Percentiles rank a stretch among this genome's conserved stretches.
Evolutionary conservation across 495 filamentous ascomycete genomes (phyloP).

Genomic region (Letharia lupina): DNA sequence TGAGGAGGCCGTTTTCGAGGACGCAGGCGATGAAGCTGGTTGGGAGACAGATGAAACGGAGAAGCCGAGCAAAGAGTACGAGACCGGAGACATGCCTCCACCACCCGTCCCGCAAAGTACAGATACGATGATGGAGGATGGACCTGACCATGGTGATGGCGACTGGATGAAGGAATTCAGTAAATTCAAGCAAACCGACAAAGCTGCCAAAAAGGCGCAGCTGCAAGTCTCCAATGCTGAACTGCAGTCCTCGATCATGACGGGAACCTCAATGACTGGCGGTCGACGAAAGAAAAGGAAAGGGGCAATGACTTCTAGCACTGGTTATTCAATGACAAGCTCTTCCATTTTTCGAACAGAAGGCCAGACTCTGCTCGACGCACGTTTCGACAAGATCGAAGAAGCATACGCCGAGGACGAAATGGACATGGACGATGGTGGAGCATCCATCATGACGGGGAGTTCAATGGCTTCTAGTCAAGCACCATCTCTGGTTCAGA

Average conservation of each 20-base stretch:
- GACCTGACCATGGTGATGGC: constrained; percentile 42
- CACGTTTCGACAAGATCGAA: constrained; percentile 84
- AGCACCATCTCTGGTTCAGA: constrained; percentile 39
- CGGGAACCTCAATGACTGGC: constrained; percentile 61
- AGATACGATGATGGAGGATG: constrained; percentile 25
- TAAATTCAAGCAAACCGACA: constrained; percentile 32
- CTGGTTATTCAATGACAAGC: constrained; percentile 93
- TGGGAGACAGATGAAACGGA: constrained; percentile 95
- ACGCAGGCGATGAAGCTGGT: constrained; percentile 57
- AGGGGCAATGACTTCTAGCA: constrained; percentile 80
- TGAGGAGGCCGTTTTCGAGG: constrained; percentile 48
- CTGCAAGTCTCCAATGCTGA: constrained; percentile 60
- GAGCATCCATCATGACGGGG: constrained; percentile 47
- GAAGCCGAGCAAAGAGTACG: constrained; percentile 46
- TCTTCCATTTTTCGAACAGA: constrained; percentile 84
- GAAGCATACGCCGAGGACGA: constrained; percentile 72
- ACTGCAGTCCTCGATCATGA: constrained; percentile 66
- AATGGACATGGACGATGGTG: constrained; percentile 47
- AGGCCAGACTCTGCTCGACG: constrained; percentile 76
- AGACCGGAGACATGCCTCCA: constrained; percentile 6
- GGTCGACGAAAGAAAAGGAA: constrained; percentile 80
- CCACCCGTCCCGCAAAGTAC: constrained; percentile 15
- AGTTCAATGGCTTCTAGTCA: constrained; percentile 39
- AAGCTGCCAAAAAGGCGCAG: constrained; percentile 38
- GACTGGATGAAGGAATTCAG: constrained; percentile 80